These are phyloP conservation scores for Penicillium daleae DNA, from an alignment of 495 filamentous ascomycete species.

Conservation along the genomic window DNA sequence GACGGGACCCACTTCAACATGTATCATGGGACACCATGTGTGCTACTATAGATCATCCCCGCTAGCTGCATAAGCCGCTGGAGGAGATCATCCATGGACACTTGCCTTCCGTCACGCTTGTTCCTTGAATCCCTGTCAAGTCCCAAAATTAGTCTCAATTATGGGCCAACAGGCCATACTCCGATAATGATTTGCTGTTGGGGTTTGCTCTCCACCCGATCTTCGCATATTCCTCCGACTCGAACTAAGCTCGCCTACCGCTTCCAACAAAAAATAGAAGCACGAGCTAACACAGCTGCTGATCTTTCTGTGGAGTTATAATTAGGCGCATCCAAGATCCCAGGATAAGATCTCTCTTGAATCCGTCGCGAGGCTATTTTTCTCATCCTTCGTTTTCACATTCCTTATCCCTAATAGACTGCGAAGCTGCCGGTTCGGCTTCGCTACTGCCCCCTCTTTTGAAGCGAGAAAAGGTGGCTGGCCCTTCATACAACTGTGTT, in stretches of 20 bases:
- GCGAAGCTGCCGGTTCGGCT: constrained; percentile 47
- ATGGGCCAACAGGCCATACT: background rate
- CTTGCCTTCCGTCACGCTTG: background rate
- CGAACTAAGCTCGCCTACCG: constrained; percentile 3
- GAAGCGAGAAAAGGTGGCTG: constrained; percentile 23
- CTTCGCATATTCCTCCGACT: constrained; percentile 10
- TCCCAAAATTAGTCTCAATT: constrained; percentile 17
- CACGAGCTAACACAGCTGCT: constrained; percentile 10
- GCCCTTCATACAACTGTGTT: constrained; percentile 21
- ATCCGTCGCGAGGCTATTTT: constrained; percentile 11
- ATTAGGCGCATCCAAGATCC: constrained; percentile 19
- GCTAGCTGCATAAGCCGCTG: constrained; percentile 4
- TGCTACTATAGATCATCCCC: constrained; percentile 2
- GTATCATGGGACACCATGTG: constrained; percentile 9
- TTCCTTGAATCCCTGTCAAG: constrained; percentile 1
- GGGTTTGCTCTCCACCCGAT: constrained; percentile 7
- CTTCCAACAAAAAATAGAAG: constrained; percentile 17
- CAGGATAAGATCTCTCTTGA: constrained; percentile 17
- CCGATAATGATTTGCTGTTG: constrained; percentile 1
- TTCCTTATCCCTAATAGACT: constrained; percentile 21
- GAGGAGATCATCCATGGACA: background rate
- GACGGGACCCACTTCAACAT: constrained; percentile 10
- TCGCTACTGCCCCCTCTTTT: constrained; percentile 34
- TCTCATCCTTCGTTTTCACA: constrained; percentile 15
- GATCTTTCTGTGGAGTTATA: constrained; percentile 22